Percentiles rank a stretch among this genome's conserved stretches.
Evolutionary conservation across 768 basidiomycete genomes (phyloP).

Genomic region (Boletus speciosus): DNA sequence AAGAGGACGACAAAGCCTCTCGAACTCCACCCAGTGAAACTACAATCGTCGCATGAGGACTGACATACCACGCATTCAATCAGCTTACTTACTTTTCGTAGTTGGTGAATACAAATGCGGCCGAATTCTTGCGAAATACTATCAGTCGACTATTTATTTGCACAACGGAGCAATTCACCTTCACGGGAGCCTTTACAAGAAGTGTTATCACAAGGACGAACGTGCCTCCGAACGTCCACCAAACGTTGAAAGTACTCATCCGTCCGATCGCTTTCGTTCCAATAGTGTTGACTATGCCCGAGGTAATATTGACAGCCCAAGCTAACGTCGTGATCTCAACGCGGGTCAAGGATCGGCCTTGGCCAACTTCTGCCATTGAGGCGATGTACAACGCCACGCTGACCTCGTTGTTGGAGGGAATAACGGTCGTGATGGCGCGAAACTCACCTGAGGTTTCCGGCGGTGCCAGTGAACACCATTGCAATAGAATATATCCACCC

Average conservation of each 20-base stretch:
- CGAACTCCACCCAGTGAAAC: slow-evolving; percentile 54
- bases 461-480: slow-evolving; percentile 57
- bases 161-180: slow-evolving; percentile 30
- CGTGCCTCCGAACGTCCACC: slow-evolving; percentile 61
- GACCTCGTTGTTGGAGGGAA: background rate
- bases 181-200: slow-evolving; percentile 53
- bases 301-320: slow-evolving; percentile 55
- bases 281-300: slow-evolving; percentile 52
- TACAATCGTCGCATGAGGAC: slow-evolving; percentile 17
- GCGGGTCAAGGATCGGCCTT: slow-evolving; percentile 40
- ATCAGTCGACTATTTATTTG: background rate
- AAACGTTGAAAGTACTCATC: slow-evolving; percentile 54
- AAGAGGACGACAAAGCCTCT: slow-evolving; percentile 55
- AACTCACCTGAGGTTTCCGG: slow-evolving; percentile 50
- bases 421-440: background rate
- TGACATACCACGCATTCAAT: background rate
- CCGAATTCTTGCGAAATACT: slow-evolving; percentile 41
- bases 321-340: slow-evolving; percentile 52
- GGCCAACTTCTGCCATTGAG: slow-evolving; percentile 49
- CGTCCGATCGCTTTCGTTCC: slow-evolving; percentile 56
- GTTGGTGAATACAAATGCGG: slow-evolving; percentile 52
- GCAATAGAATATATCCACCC: slow-evolving; percentile 62
- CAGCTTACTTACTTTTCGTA: slow-evolving; percentile 44
- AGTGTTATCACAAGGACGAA: slow-evolving; percentile 54
- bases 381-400: slow-evolving; percentile 56